Conservation (phyloP, 225 moss, liverwort and hornwort species). For the Anthoceros angustus region DNA sequence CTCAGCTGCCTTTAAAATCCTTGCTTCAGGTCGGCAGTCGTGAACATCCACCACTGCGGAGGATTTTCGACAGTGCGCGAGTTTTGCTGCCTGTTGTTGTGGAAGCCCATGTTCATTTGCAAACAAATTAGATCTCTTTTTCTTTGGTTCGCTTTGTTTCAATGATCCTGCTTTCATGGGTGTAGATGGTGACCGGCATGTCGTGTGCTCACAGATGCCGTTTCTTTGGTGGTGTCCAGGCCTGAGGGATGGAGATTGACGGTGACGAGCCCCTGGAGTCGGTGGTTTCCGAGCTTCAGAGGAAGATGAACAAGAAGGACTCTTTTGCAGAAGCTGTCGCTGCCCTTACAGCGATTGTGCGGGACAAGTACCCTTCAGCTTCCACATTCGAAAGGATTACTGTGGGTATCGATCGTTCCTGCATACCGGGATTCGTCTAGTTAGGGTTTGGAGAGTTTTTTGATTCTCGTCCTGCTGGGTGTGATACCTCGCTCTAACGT, state of each 20-base stretch:
- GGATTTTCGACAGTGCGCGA: no score
- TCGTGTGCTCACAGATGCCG: no score
- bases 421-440: not conserved
- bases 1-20: no score
- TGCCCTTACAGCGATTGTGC: conserved; percentile 50
- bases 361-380: conserved; percentile 51
- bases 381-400: conserved; percentile 42
- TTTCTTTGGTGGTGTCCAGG: not conserved
- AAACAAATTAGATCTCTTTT: no score
- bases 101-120: no score
- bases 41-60: no score
- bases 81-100: no score
- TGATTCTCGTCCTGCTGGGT: not conserved
- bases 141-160: no score
- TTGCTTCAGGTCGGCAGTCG: no score
- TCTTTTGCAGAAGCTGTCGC: conserved; percentile 64
- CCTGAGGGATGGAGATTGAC: conserved; percentile 39
- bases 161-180: no score
- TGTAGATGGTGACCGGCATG: no score
- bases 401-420: conserved; percentile 19
- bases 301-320: conserved; percentile 68
- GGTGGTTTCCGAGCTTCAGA: conserved; percentile 52
- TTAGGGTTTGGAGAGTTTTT: not conserved
- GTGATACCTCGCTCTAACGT: not conserved
- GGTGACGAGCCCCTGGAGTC: conserved; percentile 37